phyloP scores from a whole-genome alignment of 2,329 filamentous ascomycete species.

The Diaporthe sp. region DNA sequence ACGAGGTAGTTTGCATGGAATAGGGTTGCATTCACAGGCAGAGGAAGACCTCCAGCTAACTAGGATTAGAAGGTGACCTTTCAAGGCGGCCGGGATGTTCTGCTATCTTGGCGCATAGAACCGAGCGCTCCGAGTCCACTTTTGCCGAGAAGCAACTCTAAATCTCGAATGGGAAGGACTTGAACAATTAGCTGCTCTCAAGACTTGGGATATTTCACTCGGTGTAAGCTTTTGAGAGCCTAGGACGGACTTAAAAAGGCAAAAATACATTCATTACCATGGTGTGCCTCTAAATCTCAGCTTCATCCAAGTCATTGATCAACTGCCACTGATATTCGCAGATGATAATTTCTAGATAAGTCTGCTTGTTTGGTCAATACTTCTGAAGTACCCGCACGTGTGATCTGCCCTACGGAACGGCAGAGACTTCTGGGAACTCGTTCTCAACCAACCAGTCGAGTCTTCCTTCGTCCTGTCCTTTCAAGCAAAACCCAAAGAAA shows the following conservation, averaged over 20 bases:
- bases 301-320: too few species aligned
- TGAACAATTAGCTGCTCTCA: not conserved
- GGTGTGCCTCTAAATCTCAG: not conserved
- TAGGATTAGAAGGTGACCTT: slow-evolving; percentile 13
- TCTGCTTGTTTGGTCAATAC: not conserved
- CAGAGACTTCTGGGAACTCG: not conserved
- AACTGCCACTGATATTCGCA: not conserved
- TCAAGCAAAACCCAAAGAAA: slow-evolving; percentile 14
- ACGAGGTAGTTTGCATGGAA: not conserved
- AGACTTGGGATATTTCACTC: not conserved
- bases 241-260: not conserved
- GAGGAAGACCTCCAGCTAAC: not conserved
- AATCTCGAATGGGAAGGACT: too few species aligned
- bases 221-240: not conserved
- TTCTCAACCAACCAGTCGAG: not conserved
- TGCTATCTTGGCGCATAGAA: not conserved
- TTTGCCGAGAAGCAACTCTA: too few species aligned
- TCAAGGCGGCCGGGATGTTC: not conserved
- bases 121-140: not conserved
- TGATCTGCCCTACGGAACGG: not conserved
- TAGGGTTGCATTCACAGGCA: not conserved
- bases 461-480: not conserved
- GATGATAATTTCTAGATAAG: not conserved
- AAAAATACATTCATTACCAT: not conserved
- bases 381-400: not conserved